These are phyloP conservation scores for Endothia cerciana DNA, from an alignment of 2,329 filamentous ascomycete species.

Conservation along the genomic window DNA sequence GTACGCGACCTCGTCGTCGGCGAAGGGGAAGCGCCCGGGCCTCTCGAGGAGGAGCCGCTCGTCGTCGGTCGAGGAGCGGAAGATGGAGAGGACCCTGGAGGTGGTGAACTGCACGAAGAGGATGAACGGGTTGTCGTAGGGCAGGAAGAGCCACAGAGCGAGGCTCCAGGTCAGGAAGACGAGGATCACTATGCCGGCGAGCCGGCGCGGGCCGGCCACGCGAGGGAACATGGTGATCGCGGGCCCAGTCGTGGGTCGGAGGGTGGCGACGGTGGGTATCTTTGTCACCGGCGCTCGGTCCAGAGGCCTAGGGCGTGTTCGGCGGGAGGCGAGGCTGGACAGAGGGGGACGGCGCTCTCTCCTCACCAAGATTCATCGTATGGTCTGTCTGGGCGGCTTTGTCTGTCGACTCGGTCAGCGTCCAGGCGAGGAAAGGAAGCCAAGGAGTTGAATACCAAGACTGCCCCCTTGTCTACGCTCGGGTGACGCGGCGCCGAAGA, in stretches of 20 bases:
- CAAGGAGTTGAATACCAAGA: not conserved
- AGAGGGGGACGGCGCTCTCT: not conserved
- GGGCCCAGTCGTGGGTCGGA: too few species aligned
- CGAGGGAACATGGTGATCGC: slow-evolving; percentile 27
- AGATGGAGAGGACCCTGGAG: slow-evolving; percentile 33
- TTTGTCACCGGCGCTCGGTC: not conserved
- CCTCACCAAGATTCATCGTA: not conserved
- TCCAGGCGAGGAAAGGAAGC: not conserved
- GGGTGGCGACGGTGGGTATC: not conserved
- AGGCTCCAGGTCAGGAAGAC: slow-evolving; percentile 29
- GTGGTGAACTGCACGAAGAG: slow-evolving; percentile 35
- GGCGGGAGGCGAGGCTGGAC: not conserved
- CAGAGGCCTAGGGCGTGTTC: not conserved
- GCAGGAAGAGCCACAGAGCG: slow-evolving; percentile 34
- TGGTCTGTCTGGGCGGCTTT: not conserved
- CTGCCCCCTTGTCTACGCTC: not conserved
- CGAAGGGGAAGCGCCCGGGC: slow-evolving; percentile 48
- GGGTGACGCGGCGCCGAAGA: slow-evolving; percentile 2
- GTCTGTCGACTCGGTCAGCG: not conserved
- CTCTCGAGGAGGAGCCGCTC: slow-evolving; percentile 48
- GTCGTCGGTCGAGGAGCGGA: slow-evolving; percentile 37
- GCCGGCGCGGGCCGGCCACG: slow-evolving; percentile 26
- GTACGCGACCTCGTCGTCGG: slow-evolving; percentile 51
- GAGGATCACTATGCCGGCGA: slow-evolving; percentile 18
- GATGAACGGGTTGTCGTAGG: slow-evolving; percentile 37